Conservation (phyloP, 2,329 filamentous ascomycete species). For the Xylariaceae sp. region DNA sequence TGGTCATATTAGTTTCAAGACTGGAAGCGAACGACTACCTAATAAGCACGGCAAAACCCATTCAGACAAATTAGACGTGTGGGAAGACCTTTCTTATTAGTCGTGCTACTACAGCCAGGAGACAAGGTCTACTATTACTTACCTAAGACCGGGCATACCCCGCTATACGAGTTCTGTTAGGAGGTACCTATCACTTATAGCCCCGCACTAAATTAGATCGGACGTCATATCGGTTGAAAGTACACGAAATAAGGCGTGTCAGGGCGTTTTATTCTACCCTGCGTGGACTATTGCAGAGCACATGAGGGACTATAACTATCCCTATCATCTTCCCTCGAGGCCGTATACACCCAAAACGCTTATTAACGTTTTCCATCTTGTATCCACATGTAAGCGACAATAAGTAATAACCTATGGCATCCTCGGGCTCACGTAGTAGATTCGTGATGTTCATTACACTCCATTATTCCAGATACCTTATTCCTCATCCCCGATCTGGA, state of each 20-base stretch:
- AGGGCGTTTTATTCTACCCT: slow-evolving; percentile 5
- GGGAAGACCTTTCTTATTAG: background rate
- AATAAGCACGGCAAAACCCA: slow-evolving; percentile 6
- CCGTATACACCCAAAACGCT: slow-evolving; percentile 11
- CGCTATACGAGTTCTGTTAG: too few species aligned
- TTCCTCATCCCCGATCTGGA: slow-evolving; percentile 71
- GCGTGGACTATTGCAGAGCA: slow-evolving; percentile 4
- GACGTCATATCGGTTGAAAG: background rate
- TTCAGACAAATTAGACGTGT: background rate
- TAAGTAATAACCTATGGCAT: slow-evolving; percentile 7
- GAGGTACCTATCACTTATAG: slow-evolving; percentile 11
- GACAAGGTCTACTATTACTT: too few species aligned
- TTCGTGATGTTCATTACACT: slow-evolving; percentile 24
- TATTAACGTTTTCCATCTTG: slow-evolving; percentile 3
- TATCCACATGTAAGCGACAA: slow-evolving; percentile 18
- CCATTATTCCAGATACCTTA: slow-evolving; percentile 40
- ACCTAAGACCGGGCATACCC: too few species aligned
- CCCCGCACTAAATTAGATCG: slow-evolving; percentile 19
- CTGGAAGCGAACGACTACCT: background rate
- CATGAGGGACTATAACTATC: slow-evolving; percentile 2
- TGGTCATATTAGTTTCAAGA: slow-evolving; percentile 4
- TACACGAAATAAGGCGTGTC: background rate
- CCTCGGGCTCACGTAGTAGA: slow-evolving; percentile 19
- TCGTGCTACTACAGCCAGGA: too few species aligned
- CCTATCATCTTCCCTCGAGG: slow-evolving; percentile 5